Evolutionary conservation across 148 eudicot genomes (phyloP).

Genomic region (Euryodendron excelsum): DNA sequence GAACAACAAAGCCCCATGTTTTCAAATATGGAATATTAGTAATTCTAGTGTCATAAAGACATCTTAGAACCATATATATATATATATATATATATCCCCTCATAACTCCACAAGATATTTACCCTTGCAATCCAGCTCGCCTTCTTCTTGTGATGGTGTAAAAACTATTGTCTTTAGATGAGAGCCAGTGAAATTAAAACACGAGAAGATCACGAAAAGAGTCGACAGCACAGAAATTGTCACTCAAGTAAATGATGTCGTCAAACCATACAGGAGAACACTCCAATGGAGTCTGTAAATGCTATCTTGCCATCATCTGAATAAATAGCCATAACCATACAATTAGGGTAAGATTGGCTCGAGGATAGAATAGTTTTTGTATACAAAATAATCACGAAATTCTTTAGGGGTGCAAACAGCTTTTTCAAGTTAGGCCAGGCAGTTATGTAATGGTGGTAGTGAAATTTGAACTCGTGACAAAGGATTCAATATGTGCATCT

Average conservation of each 20-base stretch:
- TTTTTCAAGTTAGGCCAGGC: background rate
- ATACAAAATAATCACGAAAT: conserved; percentile 4
- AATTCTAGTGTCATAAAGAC: background rate
- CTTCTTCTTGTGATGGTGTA: too few species aligned
- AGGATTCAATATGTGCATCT: conserved; percentile 23
- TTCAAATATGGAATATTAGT: background rate
- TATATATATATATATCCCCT: conserved; percentile 5
- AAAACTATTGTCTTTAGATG: background rate
- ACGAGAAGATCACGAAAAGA: background rate
- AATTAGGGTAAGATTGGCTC: background rate
- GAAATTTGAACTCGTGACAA: background rate
- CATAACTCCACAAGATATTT: conserved; percentile 9
- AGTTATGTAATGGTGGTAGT: conserved; percentile 5
- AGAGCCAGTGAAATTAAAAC: background rate
- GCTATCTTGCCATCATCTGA: background rate
- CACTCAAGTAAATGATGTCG: background rate
- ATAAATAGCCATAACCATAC: conserved; percentile 10
- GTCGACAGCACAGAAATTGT: background rate
- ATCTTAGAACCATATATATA: conserved; percentile 1
- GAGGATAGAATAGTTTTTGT: conserved; percentile 8
- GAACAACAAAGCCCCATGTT: background rate
- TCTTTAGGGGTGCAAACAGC: background rate
- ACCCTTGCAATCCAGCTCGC: background rate
- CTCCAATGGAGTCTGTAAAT: conserved; percentile 6
- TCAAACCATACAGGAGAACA: background rate